Base-by-base conservation (phyloP, 179 eudicot genomes). In the Corrigiola litoralis region DNA sequence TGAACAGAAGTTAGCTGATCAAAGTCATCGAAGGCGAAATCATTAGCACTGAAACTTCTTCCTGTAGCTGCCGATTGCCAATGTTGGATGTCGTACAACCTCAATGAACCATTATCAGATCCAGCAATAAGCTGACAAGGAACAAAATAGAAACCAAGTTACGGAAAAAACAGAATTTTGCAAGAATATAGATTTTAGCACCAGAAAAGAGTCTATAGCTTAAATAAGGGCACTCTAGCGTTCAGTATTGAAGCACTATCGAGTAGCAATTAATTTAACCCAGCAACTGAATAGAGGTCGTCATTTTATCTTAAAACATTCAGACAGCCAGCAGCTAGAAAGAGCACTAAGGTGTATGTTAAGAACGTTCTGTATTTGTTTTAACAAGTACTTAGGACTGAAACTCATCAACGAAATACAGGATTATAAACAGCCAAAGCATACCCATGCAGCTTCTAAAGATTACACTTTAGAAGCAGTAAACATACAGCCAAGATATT, bases 1-100 rank as follows among this genome's bases (percentile, higher is more conserved):
- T 92, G 96, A 61, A 92, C 95, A 68, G 98, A 92, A 25, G 98
- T 92, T 69, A 92, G 81, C 41, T 89, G 98, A 72, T 87, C 88
- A 77, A 92, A 92, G 72, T 82, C 84, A 56, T 89, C 90, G 67
- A 80, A 89, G 61, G 62, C 61, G 61, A 75, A 78, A 55, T 77
- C 67, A 70, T 61, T 72, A 48, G 80, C 67, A 74, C 59, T 67
- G 52, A 59, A 77, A 57, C 49, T 68, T 54, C 77, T 68, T 68
- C 66, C 73, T 24, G 68, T 57, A 32, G 63, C 73, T 29, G 69
- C 69, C 33, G 73, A n/a, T 68, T 68, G 69, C 77, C 77, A 74
- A 3, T 51, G 74, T 50, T 74, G 68, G 62, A 65, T 73, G 67
- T 92, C 95, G 57, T 74, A 92, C 68, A 92, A 71, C 70, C 82